Conservation (phyloP, 129 eudicot species). For the Calendula officinalis region DNA sequence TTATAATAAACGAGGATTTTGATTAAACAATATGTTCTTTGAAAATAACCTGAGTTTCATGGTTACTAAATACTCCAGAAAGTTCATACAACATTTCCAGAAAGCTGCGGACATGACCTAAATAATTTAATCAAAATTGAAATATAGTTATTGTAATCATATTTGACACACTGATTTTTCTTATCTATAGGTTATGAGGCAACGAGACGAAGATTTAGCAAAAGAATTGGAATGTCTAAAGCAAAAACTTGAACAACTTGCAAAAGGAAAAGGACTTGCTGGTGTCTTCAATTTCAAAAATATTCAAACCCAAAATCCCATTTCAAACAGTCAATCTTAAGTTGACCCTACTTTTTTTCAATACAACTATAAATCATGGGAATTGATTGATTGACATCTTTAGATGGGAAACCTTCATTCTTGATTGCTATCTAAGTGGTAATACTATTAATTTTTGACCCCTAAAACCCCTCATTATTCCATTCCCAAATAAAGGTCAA, state of each 20-base stretch:
- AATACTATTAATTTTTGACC: constrained; percentile 20
- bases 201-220: constrained; percentile 64
- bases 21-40: too few species aligned
- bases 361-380: constrained; percentile 10
- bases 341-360: constrained; percentile 14
- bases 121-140: background rate
- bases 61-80: too few species aligned
- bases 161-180: background rate
- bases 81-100: too few species aligned
- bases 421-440: constrained; percentile 13
- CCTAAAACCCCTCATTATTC: background rate
- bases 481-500: constrained; percentile 26
- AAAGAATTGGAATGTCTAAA: constrained; percentile 64
- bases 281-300: constrained; percentile 59
- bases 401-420: constrained; percentile 14
- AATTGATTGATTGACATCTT: constrained; percentile 10
- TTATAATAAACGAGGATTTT: background rate
- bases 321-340: constrained; percentile 42
- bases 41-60: too few species aligned
- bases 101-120: too few species aligned
- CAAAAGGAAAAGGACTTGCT: constrained; percentile 61
- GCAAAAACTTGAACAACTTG: constrained; percentile 62
- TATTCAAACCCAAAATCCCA: constrained; percentile 16
- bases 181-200: constrained; percentile 50
- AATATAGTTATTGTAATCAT: background rate